Evolutionary conservation across 352 stramenopile species (phyloP), one percentile per base, ranked within the genome.

Genomic region (Pythium chondricola): DNA sequence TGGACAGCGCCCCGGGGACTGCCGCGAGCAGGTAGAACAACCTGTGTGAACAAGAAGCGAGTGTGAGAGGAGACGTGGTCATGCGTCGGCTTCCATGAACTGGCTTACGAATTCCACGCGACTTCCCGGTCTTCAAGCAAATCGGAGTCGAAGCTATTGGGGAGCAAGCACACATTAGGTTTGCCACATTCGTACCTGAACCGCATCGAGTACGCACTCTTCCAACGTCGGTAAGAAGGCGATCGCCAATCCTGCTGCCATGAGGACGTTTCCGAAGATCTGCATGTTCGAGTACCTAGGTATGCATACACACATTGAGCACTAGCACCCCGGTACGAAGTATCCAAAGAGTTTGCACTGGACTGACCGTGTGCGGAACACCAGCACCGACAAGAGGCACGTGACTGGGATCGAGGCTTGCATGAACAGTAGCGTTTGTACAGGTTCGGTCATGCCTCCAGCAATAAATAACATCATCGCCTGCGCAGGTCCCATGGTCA

Each of bases 401-500:
- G 76, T 87, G 13, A 89, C 27, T 0, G 83, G 83, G 10, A 94
- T 74, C 8, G 79, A 88, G 21, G 81, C 83, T 52, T 94, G 83
- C 74, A 94, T 76, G 49, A 94, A 82, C 22, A 93, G 56, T 11
- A 94, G 63, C 22, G 83, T 94, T 41, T 90, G 76, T 26, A 81
- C 83, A n/a, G 83, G 80, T 38, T 88, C 78, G 25, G 79, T 94
- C 43, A 80, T 75, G 3, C 83, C 83, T 7, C 81, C 83, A 2
- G 83, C 76, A 51, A 94, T 74, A 59, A 91, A 94, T 39, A 94
- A 56, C 48, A 91, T 65, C 72, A 94, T 77, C 18, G 76, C 74
- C 83, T 94, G 39, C 20, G 48, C 13, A 37, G 10, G 13, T 53
- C 43, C 5, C 17, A 48, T 16, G 36, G 13, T 33, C 17, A 32